phyloP scores from a whole-genome alignment of 1,284 basidiomycete genomes.

The Ustilago xerochloae region DNA sequence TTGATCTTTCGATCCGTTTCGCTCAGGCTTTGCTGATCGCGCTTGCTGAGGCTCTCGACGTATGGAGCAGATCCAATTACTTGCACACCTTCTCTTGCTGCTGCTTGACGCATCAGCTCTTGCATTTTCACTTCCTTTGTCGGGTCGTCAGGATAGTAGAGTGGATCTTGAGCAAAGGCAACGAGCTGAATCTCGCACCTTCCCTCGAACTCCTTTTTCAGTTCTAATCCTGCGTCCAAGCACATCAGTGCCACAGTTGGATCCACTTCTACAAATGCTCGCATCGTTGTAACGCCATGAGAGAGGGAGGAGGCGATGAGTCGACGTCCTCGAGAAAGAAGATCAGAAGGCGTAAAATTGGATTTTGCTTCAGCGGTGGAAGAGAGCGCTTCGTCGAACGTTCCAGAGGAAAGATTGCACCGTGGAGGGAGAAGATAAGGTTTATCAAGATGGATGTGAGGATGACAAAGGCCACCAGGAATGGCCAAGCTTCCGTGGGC shows the following conservation, averaged over 20 bases:
- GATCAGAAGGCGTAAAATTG: constrained; percentile 17
- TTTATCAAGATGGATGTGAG: constrained; percentile 54
- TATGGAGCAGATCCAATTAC: constrained; percentile 47
- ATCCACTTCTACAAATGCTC: constrained; percentile 52
- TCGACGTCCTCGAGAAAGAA: constrained; percentile 20
- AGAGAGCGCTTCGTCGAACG: constrained; percentile 41
- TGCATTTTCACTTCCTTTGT: constrained; percentile 21
- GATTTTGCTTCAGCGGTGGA: constrained; percentile 31
- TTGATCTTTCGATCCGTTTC: neutral
- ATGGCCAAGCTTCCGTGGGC: constrained; percentile 22
- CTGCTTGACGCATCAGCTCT: constrained; percentile 18
- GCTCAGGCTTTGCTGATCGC: neutral
- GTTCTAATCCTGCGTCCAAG: constrained; percentile 22
- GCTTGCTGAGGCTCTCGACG: constrained; percentile 24
- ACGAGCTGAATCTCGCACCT: constrained; percentile 31
- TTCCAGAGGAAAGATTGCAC: constrained; percentile 27
- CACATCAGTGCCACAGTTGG: constrained; percentile 36
- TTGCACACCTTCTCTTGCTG: neutral
- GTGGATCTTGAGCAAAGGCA: constrained; percentile 48
- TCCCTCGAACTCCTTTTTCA: constrained; percentile 10
- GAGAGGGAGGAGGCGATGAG: constrained; percentile 25
- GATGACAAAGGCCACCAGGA: constrained; percentile 47
- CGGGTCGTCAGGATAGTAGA: constrained; percentile 33
- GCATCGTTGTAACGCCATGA: constrained; percentile 42
- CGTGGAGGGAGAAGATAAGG: constrained; percentile 44